Conservation (phyloP, 352 stramenopile species). For the Globisporangium lucens region DNA sequence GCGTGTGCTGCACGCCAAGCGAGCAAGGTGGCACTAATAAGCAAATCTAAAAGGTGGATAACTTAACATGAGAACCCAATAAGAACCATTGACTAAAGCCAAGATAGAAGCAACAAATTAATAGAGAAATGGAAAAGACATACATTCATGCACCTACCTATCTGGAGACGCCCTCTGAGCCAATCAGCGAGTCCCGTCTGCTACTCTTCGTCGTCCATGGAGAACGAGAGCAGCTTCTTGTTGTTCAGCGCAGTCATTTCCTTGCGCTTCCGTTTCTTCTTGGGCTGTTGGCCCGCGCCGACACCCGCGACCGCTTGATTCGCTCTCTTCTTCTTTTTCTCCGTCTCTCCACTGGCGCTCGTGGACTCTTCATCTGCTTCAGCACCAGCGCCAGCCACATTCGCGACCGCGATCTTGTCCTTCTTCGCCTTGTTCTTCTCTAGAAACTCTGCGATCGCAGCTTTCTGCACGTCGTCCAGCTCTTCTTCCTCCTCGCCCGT, state of each 20-base stretch:
- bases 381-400: conserved; percentile 8
- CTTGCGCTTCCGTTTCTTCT: conserved; percentile 65
- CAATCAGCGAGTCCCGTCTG: no score
- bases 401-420: conserved; percentile 24
- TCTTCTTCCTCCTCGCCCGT: conserved; percentile 55
- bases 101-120: conserved; percentile 1
- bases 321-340: conserved; percentile 22
- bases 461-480: conserved; percentile 80
- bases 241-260: conserved; percentile 52
- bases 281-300: conserved; percentile 10
- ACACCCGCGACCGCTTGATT: conserved; percentile 38
- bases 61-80: neutral
- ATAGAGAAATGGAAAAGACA: conserved; percentile 5
- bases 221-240: conserved; percentile 81
- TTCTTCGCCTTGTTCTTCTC: conserved; percentile 47
- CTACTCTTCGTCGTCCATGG: conserved; percentile 67
- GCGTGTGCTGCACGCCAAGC: conserved; percentile 17
- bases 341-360: neutral
- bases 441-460: conserved; percentile 71
- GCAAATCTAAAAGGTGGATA: neutral
- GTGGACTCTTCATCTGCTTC: conserved; percentile 17
- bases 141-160: neutral
- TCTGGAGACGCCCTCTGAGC: neutral
- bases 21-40: conserved; percentile 25
- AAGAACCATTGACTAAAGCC: neutral